Percentiles rank a stretch among this genome's conserved stretches.
phyloP scores from a whole-genome alignment of 805 yeast species.

The Lipomyces anomalus region DNA sequence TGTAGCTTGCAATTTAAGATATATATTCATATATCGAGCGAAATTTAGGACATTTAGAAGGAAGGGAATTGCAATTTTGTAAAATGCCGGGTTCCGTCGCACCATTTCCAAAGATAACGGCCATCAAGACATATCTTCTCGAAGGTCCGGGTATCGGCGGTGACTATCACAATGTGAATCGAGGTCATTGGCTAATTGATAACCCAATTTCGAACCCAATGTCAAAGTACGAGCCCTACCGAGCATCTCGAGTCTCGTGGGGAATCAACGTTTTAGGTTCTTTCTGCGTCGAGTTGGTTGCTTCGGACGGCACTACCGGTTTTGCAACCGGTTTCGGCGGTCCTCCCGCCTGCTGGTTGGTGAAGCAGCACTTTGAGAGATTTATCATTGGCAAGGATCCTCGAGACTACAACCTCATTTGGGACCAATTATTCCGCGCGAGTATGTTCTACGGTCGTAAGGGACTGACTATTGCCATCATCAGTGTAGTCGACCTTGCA shows the following conservation, averaged over 20 bases:
- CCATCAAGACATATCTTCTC: constrained; percentile 40
- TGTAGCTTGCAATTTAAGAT: too few relatives aligned
- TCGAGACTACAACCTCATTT: constrained; percentile 40
- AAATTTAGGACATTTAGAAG: too few relatives aligned
- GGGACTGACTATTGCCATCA: constrained; percentile 45
- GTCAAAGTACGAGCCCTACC: constrained; percentile 44
- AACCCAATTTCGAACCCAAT: constrained; percentile 45
- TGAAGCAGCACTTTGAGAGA: constrained; percentile 43
- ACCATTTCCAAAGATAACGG: constrained; percentile 42
- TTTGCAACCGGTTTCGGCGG: constrained; percentile 52
- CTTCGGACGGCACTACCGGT: constrained; percentile 46
- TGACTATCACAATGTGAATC: constrained; percentile 46
- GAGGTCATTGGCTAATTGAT: constrained; percentile 49
- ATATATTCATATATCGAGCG: too few relatives aligned
- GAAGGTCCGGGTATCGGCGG: constrained; percentile 47
- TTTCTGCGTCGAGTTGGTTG: constrained; percentile 45
- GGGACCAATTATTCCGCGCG: constrained; percentile 48
- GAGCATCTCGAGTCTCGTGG: constrained; percentile 44
- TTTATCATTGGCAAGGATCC: constrained; percentile 46
- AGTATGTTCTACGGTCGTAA: constrained; percentile 49
- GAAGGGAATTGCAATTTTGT: too few relatives aligned
- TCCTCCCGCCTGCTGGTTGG: constrained; percentile 47
- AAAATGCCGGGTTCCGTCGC: background rate
- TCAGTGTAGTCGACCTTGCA: constrained; percentile 45
- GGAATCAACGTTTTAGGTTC: constrained; percentile 49